Conservation (phyloP, 78 protist genomes). For the Cavenderia fasciculata region DNA sequence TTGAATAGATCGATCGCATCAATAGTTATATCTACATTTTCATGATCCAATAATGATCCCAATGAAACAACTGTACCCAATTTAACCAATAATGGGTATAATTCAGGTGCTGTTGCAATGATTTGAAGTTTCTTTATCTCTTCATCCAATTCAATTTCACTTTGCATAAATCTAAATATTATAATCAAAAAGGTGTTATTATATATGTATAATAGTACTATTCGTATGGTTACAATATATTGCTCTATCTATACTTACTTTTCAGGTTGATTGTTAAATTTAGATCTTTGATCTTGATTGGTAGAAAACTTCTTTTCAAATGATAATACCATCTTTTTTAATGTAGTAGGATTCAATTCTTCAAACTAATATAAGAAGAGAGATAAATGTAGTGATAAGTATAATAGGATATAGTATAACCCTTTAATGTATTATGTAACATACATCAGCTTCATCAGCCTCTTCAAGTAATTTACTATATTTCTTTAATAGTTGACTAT, state of each 20-base stretch:
- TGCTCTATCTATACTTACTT: constrained; percentile 11
- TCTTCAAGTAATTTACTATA: background rate
- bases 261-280: constrained; percentile 47
- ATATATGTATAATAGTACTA: background rate
- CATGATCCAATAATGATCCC: constrained; percentile 73
- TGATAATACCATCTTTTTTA: constrained; percentile 73
- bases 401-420: background rate
- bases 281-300: constrained; percentile 50
- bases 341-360: constrained; percentile 54
- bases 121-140: constrained; percentile 67
- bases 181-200: background rate
- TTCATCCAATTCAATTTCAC: constrained; percentile 80
- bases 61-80: constrained; percentile 55
- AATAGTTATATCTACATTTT: constrained; percentile 45
- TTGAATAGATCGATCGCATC: constrained; percentile 48
- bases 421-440: background rate
- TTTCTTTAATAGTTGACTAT: background rate
- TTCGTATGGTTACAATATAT: background rate
- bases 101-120: constrained; percentile 76
- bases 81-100: constrained; percentile 58
- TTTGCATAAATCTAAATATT: constrained; percentile 62
- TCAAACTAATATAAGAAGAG: constrained; percentile 48
- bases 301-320: constrained; percentile 63
- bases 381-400: background rate
- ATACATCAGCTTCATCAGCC: background rate